Evolutionary conservation across 1,284 basidiomycete species (phyloP).

Genomic region (Heterobasidion annosum): DNA sequence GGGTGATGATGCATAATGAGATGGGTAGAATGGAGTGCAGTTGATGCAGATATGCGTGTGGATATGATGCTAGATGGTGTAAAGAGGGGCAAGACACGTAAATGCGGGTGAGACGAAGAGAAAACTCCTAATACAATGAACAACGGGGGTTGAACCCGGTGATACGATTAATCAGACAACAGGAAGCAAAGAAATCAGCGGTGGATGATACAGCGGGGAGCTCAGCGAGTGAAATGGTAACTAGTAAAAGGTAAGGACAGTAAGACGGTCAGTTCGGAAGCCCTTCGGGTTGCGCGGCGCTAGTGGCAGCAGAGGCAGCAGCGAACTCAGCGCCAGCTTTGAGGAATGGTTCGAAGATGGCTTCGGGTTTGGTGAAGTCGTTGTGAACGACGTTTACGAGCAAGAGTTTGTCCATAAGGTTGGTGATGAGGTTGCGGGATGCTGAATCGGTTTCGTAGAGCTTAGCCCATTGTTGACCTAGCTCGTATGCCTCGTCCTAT

Average conservation of each 20-base stretch:
- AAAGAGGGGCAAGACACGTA: conserved; percentile 4
- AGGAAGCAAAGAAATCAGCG: conserved; percentile 8
- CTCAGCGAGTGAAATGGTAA: neutral
- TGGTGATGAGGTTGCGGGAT: conserved; percentile 69
- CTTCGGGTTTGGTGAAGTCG: conserved; percentile 80
- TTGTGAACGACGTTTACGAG: conserved; percentile 98
- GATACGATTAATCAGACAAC: conserved; percentile 11
- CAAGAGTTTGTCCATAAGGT: conserved; percentile 76
- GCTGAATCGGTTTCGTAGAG: conserved; percentile 78
- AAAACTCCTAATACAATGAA: conserved; percentile 17
- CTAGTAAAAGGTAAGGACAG: neutral
- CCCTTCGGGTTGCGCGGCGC: conserved; percentile 9
- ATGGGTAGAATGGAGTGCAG: conserved; percentile 28
- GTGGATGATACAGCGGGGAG: conserved; percentile 2
- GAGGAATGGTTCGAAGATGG: conserved; percentile 86
- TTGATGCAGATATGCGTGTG: conserved; percentile 12
- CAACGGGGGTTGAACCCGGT: conserved; percentile 72
- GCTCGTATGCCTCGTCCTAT: conserved; percentile 94
- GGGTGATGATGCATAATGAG: conserved; percentile 13
- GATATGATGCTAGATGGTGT: conserved; percentile 13
- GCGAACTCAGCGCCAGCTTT: conserved; percentile 58
- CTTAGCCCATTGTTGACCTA: conserved; percentile 90
- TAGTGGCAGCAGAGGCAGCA: conserved; percentile 24
- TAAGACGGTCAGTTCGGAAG: neutral
- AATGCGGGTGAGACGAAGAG: conserved; percentile 8